Evolutionary conservation across 768 basidiomycete species (phyloP).

Genomic region (Podaxis sp.): DNA sequence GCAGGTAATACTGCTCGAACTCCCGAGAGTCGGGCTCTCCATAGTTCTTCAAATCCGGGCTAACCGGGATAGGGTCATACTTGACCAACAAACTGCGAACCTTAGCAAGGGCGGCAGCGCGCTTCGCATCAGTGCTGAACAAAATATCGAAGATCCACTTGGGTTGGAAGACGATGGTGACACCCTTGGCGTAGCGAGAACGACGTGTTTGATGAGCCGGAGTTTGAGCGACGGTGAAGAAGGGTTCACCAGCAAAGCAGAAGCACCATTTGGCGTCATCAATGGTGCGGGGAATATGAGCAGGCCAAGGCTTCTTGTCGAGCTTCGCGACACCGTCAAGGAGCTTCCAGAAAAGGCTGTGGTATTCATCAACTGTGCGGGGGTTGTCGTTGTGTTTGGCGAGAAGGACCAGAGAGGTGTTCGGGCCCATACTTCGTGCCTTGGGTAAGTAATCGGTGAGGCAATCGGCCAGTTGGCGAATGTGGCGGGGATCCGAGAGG

Average conservation of each 20-base stretch:
- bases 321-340: slow-evolving; percentile 20
- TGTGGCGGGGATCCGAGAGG: slow-evolving; percentile 20
- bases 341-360: slow-evolving; percentile 20
- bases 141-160: slow-evolving; percentile 24
- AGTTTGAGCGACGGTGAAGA: slow-evolving; percentile 22
- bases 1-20: slow-evolving; percentile 19
- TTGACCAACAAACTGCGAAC: slow-evolving; percentile 20
- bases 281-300: slow-evolving; percentile 16
- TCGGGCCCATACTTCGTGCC: slow-evolving; percentile 20
- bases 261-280: slow-evolving; percentile 21
- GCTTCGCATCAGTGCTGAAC: slow-evolving; percentile 21
- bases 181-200: slow-evolving; percentile 20
- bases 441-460: slow-evolving; percentile 20
- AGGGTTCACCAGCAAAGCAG: slow-evolving; percentile 23
- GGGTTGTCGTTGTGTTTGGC: slow-evolving; percentile 19
- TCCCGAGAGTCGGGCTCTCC: slow-evolving; percentile 21
- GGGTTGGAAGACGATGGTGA: slow-evolving; percentile 23
- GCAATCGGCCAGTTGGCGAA: slow-evolving; percentile 16
- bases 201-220: slow-evolving; percentile 20
- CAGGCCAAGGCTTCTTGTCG: slow-evolving; percentile 20
- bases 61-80: slow-evolving; percentile 21
- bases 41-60: slow-evolving; percentile 23
- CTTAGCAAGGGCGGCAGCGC: slow-evolving; percentile 18
- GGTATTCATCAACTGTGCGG: slow-evolving; percentile 20
- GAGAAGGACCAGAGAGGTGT: slow-evolving; percentile 22